Evolutionary conservation across 768 basidiomycete species (phyloP), one percentile per base, ranked within the genome.

Genomic region (Phylloporus sp.): DNA sequence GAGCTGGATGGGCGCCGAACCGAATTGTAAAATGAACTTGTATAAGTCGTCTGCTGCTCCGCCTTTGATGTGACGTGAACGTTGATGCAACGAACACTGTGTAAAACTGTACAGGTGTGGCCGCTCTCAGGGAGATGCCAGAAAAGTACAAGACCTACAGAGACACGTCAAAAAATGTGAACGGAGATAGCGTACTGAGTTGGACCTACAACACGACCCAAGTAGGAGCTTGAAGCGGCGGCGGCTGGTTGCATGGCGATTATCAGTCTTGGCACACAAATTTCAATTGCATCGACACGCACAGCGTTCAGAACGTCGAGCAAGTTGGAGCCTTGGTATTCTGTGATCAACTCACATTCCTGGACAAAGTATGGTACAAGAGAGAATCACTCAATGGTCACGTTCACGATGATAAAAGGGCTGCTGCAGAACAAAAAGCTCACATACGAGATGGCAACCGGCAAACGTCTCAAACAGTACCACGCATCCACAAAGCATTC

Each of bases 401-500:
- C 15, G 18, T 34, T 46, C 32, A 33, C 8, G 14, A 21, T 14
- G 21, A 33, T 43, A 29, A 33, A 31, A 31, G 41, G 11, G 14
- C 20, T 58, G 38, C 55, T 56, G 55, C 52, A 46, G 50, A 56
- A 14, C 9, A 20, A n/a, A n/a, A n/a, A n/a, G n/a, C 36, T 31
- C 42, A 28, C 49, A 46, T 23, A 20, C 32, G 24, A 33, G 35
- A 29, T 57, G n/a, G 53, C 57, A 57, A 57, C 56, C 43, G 31
- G 46, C 37, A 56, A 57, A 31, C 40, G 34, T 17, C 23, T 31
- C 43, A 45, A 44, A 44, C 42, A 27, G 15, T 38, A 51, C 27
- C 36, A 47, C 44, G 20, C 35, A 49, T 42, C 14, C n/a, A 8
- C 34, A 24, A 17, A 24, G 23, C 22, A 18, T 18, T 22, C 43